phyloP scores from a whole-genome alignment of 495 filamentous ascomycete genomes.

The Penicillium dipodomyicola region DNA sequence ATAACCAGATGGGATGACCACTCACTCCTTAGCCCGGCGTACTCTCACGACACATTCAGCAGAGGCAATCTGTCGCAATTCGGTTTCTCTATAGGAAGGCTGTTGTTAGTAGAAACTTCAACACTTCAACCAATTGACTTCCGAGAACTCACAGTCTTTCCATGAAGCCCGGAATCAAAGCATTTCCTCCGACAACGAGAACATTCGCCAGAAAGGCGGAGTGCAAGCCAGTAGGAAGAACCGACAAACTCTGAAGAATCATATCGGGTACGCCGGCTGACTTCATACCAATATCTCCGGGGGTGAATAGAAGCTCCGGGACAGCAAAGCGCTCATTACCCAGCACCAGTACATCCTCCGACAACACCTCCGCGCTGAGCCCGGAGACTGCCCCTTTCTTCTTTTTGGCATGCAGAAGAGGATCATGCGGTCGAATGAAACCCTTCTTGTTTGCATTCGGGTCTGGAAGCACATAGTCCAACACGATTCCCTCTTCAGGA shows the following conservation, averaged over 20 bases:
- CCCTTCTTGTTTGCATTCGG: slow-evolving; percentile 76
- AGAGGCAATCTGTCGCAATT: slow-evolving; percentile 72
- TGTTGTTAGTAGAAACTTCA: slow-evolving; percentile 8
- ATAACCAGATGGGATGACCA: slow-evolving; percentile 11
- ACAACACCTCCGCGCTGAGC: slow-evolving; percentile 51
- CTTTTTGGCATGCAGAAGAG: slow-evolving; percentile 56
- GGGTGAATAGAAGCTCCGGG: slow-evolving; percentile 86
- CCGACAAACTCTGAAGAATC: slow-evolving; percentile 76
- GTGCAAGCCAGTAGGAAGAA: slow-evolving; percentile 72
- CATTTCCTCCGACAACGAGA: slow-evolving; percentile 84
- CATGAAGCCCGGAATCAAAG: slow-evolving; percentile 75
- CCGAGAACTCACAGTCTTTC: slow-evolving; percentile 60
- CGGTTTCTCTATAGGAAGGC: slow-evolving; percentile 51
- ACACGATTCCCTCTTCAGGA: slow-evolving; percentile 66
- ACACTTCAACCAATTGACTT: background rate
- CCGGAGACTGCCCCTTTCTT: slow-evolving; percentile 53
- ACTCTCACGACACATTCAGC: slow-evolving; percentile 75
- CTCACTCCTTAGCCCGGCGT: slow-evolving; percentile 62
- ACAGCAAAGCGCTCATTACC: slow-evolving; percentile 90
- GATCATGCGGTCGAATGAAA: slow-evolving; percentile 72
- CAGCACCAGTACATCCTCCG: slow-evolving; percentile 81
- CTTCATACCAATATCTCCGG: slow-evolving; percentile 80
- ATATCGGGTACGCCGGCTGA: slow-evolving; percentile 79
- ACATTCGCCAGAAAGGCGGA: slow-evolving; percentile 82
- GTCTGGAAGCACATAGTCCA: slow-evolving; percentile 92